A percentile compares a stretch with the other conserved stretches of the same genome.
phyloP scores from a whole-genome alignment of 2,329 filamentous ascomycete genomes.

The Talaromyces rugulosus region DNA sequence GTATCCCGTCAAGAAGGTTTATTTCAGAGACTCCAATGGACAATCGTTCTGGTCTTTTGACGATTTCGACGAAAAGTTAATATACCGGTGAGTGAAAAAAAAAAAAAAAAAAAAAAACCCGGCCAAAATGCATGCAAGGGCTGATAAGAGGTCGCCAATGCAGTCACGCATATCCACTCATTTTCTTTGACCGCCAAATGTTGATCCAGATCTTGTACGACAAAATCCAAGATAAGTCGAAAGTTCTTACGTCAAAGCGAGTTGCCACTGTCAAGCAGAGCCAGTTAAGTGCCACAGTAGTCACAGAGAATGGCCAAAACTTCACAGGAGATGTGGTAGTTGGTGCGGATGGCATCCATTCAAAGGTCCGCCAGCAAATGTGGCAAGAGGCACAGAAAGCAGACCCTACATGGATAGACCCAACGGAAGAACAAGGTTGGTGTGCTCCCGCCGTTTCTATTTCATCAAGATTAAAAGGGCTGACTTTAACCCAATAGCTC shows the following conservation, averaged over 20 bases:
- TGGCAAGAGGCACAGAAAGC: slow-evolving; percentile 16
- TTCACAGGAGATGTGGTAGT: slow-evolving; percentile 31
- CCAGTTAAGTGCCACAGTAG: neutral
- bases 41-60: neutral
- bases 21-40: slow-evolving; percentile 8
- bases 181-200: slow-evolving; percentile 22
- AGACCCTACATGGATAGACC: slow-evolving; percentile 17
- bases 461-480: neutral
- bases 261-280: slow-evolving; percentile 9
- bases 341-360: slow-evolving; percentile 42
- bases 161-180: slow-evolving; percentile 17
- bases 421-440: slow-evolving; percentile 14
- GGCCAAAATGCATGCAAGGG: too few species aligned
- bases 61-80: neutral
- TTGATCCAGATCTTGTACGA: slow-evolving; percentile 22
- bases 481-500: neutral
- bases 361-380: slow-evolving; percentile 33
- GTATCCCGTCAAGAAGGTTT: slow-evolving; percentile 11
- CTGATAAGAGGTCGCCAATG: too few species aligned
- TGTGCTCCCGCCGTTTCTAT: neutral
- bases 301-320: slow-evolving; percentile 11
- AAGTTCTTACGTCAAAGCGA: slow-evolving; percentile 16
- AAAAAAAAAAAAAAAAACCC: too few species aligned
- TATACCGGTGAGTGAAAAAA: neutral
- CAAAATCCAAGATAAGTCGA: slow-evolving; percentile 20